These are phyloP conservation scores for Kwoniella shandongensis DNA, from an alignment of 768 basidiomycete species.

Conservation along the genomic window DNA sequence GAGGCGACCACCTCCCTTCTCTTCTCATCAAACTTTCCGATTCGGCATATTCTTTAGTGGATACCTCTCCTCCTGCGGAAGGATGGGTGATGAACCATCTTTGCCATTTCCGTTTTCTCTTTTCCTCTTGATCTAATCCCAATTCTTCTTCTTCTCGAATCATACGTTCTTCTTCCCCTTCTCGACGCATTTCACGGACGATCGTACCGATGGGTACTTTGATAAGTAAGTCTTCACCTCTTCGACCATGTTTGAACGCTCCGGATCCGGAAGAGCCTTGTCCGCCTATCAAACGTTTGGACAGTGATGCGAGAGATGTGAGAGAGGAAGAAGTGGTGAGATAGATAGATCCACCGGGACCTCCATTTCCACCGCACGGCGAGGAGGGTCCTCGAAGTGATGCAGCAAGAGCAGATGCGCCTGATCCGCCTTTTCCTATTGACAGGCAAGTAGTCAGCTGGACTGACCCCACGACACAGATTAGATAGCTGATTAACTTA, in stretches of 20 bases:
- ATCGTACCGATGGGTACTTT: slow-evolving; percentile 88
- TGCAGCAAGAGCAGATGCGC: slow-evolving; percentile 88
- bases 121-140: slow-evolving; percentile 64
- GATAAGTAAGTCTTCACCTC: slow-evolving; percentile 70
- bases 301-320: slow-evolving; percentile 72
- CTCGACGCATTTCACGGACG: slow-evolving; percentile 68
- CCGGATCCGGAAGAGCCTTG: slow-evolving; percentile 75
- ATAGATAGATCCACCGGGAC: slow-evolving; percentile 82
- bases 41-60: slow-evolving; percentile 32
- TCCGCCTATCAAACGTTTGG: slow-evolving; percentile 66
- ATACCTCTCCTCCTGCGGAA: slow-evolving; percentile 28
- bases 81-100: slow-evolving; percentile 42
- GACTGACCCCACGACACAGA: slow-evolving; percentile 25
- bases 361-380: slow-evolving; percentile 91
- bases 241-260: slow-evolving; percentile 79
- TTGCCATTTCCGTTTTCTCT: slow-evolving; percentile 31
- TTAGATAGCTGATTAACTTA: slow-evolving; percentile 43
- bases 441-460: not conserved
- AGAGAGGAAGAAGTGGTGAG: slow-evolving; percentile 74
- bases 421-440: slow-evolving; percentile 82
- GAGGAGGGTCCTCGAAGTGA: slow-evolving; percentile 84
- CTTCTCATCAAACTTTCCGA: slow-evolving; percentile 37
- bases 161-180: slow-evolving; percentile 64
- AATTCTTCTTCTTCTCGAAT: slow-evolving; percentile 69
- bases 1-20: slow-evolving; percentile 30